Evolutionary conservation across 257 asterid genomes (phyloP), one percentile per base, ranked within the genome.

Genomic region (Rubia yunnanensis): DNA sequence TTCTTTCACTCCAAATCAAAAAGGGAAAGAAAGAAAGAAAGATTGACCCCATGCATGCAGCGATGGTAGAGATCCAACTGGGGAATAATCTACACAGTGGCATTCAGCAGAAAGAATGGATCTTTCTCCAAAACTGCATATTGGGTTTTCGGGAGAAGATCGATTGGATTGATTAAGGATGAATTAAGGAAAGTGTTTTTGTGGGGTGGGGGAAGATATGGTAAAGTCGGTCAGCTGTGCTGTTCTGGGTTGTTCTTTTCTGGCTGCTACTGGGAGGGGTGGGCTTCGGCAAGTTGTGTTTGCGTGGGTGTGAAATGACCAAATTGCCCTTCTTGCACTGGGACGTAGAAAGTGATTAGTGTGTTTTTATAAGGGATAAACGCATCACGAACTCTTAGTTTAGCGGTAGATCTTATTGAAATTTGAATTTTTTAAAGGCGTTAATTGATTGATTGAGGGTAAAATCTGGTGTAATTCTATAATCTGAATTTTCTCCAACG

Each of bases 11-110:
- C 28, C 35, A 9, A 52, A 39, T 55, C 15, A 18, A 28, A 63
- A 6, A 28, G 34, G 52, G 18, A 9, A 30, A 30, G 61, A 72
- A 27, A 38, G 68, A 48, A 56, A 41, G 62, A 61, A 82, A 60
- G 66, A 83, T 95, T 86, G 82, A 88, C 98, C 98, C 95, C 98
- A 91, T 91, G 86, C 89, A 88, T 74, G 88, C 85, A 78, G 81
- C 41, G 74, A 84, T 63, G 67, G 68, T 77, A 61, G 88, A 83
- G 79, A 86, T 78, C 81, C 84, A 83, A 73, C 84, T 70, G 44
- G 81, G 69, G 6, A 65, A 70, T 63, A 83, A 71, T 80, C 80
- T 58, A 72, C 79, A 74, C 49, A 58, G 74, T 66, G 63, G 48
- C 56, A 76, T 74, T 63, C 63, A 76, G 61, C 58, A 58, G 48